Evolutionary conservation across 208 protist genomes (phyloP).

Genomic region (Herpetomonas muscarum): DNA sequence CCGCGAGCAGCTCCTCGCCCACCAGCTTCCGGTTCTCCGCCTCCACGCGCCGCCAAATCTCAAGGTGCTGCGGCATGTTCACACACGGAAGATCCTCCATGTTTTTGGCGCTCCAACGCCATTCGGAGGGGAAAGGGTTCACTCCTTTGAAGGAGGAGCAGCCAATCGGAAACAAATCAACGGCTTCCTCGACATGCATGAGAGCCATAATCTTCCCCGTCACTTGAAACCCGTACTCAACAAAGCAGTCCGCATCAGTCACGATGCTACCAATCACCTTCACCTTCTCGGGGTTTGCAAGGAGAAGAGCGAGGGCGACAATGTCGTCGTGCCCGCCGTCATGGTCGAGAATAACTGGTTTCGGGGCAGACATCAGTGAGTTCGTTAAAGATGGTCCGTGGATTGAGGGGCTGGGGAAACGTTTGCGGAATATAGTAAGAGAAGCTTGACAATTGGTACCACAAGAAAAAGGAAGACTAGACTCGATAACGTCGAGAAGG

Average conservation of each 20-base stretch:
- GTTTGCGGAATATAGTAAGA: background rate
- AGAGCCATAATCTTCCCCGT: conserved; percentile 79
- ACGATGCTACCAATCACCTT: conserved; percentile 78
- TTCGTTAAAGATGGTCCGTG: background rate
- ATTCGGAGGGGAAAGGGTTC: conserved; percentile 81
- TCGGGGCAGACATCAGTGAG: conserved; percentile 15
- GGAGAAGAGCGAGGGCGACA: conserved; percentile 66
- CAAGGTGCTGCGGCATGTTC: conserved; percentile 54
- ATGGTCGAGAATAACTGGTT: conserved; percentile 81
- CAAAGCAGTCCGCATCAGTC: conserved; percentile 84
- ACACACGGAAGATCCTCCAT: conserved; percentile 83
- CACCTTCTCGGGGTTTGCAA: conserved; percentile 67
- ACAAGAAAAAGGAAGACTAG: too few relatives aligned
- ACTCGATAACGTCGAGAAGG: too few relatives aligned
- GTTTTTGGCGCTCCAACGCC: conserved; percentile 77
- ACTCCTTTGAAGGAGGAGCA: conserved; percentile 67
- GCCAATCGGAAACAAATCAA: conserved; percentile 62
- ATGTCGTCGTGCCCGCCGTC: conserved; percentile 86
- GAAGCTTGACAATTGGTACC: too few relatives aligned
- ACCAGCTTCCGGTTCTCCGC: conserved; percentile 36
- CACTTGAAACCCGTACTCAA: conserved; percentile 62
- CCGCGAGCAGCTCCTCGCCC: conserved; percentile 78
- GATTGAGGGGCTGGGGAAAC: background rate
- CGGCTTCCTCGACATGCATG: conserved; percentile 40
- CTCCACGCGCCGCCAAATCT: conserved; percentile 43